Evolutionary conservation across 2,329 filamentous ascomycete species (phyloP), one percentile per base, ranked within the genome.

Genomic region (Aspergillus intermedius): DNA sequence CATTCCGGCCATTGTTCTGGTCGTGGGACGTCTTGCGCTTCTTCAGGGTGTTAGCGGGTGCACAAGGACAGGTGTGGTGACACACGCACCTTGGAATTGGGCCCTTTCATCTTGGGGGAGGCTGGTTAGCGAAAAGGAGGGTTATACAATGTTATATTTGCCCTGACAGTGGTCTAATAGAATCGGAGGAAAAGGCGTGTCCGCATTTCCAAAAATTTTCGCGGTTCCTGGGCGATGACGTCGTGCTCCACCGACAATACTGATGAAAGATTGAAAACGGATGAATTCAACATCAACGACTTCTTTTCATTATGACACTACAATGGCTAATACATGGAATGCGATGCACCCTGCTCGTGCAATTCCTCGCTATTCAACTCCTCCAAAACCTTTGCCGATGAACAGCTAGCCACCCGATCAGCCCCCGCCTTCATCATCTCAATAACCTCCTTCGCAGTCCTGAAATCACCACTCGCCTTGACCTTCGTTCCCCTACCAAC

Each of bases 391-490:
- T 68, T 73, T 48, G 82, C 68, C 3, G 79, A 79, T 45, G 66
- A 72, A 62, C 78, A 81, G 4, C 77, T 76, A 6, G 80, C 80
- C 52, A 83, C 68, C 35, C 80, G 69, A 37, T 70, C 73, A 1
- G 80, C 80, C 1, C 80, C 80, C 2, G 77, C 75, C 56, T 77
- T 73, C 22, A 82, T 57, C 78, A 83, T 81, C 54, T 65, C 68
- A 42, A 75, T 56, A 49, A 75, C 76, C 51, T 78, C 76, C 43
- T 71, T 72, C 17, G 76, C 60, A 15, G 71, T 74, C 53, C 77
- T 67, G 1, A 83, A 69, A 0, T 79, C 80, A 3, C 80, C 80
- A 51, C 76, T 79, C 6, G 80, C 80, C 63, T 83, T 82, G 42
- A 83, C 77, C 47, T 74, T 66, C 67, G 77, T 57, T 44, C 62